Evolutionary conservation across 352 stramenopile species (phyloP).

Genomic region (Globisporangium echinulatum): DNA sequence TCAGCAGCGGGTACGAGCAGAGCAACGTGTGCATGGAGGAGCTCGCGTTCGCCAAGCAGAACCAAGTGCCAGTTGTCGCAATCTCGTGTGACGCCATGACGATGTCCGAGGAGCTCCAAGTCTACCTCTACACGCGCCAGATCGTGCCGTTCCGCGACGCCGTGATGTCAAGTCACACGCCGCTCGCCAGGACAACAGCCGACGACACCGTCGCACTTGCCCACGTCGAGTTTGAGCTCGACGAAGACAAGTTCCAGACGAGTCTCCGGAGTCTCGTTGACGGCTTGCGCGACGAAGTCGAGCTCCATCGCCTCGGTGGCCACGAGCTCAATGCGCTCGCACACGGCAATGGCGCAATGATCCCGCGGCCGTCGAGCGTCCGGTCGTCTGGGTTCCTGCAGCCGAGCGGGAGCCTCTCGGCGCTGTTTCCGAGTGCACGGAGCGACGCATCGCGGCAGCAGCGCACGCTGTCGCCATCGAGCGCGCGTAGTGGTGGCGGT

Average conservation of each 20-base stretch:
- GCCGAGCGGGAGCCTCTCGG: conserved; percentile 9
- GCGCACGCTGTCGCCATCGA: conserved; percentile 4
- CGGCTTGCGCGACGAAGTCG: conserved; percentile 68
- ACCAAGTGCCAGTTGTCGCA: conserved; percentile 59
- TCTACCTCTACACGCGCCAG: conserved; percentile 74
- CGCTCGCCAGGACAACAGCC: conserved; percentile 13
- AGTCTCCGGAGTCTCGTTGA: conserved; percentile 65
- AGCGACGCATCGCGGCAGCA: conserved; percentile 6
- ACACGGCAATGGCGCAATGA: conserved; percentile 13
- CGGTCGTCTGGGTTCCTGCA: conserved; percentile 2
- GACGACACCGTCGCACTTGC: conserved; percentile 14
- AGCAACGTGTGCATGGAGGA: conserved; percentile 74
- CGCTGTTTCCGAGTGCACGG: conserved; percentile 9
- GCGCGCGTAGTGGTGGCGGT: not conserved
- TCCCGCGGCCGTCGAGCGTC: conserved; percentile 6
- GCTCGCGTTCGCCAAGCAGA: conserved; percentile 63
- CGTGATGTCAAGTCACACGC: conserved; percentile 38
- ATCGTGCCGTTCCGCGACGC: conserved; percentile 69
- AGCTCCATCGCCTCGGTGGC: conserved; percentile 46
- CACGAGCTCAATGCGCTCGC: conserved; percentile 14
- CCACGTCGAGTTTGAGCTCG: conserved; percentile 41
- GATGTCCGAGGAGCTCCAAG: conserved; percentile 64
- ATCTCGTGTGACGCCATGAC: conserved; percentile 56
- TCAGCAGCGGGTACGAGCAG: conserved; percentile 60
- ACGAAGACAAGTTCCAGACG: conserved; percentile 62